Evolutionary conservation across 345 rosid genomes (phyloP).

Genomic region (Schrenkiella parvula): DNA sequence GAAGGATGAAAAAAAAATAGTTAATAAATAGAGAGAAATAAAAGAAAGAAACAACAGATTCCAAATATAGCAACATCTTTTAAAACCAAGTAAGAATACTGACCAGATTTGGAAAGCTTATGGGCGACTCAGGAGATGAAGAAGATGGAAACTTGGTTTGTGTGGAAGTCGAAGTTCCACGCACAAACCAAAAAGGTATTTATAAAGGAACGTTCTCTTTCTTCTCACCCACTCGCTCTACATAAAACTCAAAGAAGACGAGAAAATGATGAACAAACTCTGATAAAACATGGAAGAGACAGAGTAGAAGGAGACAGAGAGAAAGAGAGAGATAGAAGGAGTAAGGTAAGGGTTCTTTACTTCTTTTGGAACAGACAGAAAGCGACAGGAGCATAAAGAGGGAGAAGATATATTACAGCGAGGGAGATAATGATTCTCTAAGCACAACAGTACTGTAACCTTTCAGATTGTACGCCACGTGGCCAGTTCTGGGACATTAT

Average conservation of each 20-base stretch:
- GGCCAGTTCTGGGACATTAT: constrained; percentile 16
- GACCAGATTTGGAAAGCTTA: constrained; percentile 28
- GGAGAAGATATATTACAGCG: constrained; percentile 23
- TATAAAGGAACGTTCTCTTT: not conserved
- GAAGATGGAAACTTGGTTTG: not conserved
- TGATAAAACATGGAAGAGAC: constrained; percentile 22
- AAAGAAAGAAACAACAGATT: not conserved
- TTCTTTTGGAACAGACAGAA: constrained; percentile 27
- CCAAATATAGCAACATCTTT: constrained; percentile 19
- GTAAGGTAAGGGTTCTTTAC: constrained; percentile 18
- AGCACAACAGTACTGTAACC: constrained; percentile 25
- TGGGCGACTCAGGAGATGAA: constrained; percentile 23
- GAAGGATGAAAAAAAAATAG: not conserved
- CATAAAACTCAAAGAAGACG: constrained; percentile 1
- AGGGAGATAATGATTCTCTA: constrained; percentile 31
- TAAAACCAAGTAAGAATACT: not conserved
- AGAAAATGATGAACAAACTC: not conserved
- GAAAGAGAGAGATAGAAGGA: not conserved
- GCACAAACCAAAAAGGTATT: not conserved
- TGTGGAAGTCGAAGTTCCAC: constrained; percentile 21
- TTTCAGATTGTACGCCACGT: constrained; percentile 18
- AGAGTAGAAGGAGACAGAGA: constrained; percentile 22
- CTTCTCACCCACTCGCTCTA: not conserved
- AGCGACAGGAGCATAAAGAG: constrained; percentile 32
- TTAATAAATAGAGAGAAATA: not conserved